Evolutionary conservation across 2,329 filamentous ascomycete species (phyloP).

Genomic region (Colletotrichum graminicola): DNA sequence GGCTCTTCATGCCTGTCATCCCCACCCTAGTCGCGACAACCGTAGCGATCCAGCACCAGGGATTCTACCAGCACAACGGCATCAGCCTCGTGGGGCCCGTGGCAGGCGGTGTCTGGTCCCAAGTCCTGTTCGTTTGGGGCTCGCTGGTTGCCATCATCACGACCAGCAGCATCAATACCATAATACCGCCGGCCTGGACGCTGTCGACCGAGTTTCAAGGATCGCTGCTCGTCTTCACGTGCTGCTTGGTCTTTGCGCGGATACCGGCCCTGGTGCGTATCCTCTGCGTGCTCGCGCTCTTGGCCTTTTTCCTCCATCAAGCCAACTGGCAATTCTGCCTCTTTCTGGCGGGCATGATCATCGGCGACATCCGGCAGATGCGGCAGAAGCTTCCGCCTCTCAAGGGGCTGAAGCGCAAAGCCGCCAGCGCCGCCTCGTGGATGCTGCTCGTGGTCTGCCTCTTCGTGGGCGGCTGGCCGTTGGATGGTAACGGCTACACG

Average conservation of each 20-base stretch:
- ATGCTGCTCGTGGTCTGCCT: neutral
- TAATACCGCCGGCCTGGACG: constrained; percentile 71
- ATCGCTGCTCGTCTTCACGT: constrained; percentile 68
- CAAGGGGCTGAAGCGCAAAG: neutral
- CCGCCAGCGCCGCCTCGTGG: neutral
- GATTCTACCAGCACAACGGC: neutral
- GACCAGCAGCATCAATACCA: constrained; percentile 62
- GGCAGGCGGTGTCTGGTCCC: constrained; percentile 50
- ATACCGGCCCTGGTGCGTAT: constrained; percentile 58
- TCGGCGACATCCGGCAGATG: constrained; percentile 26
- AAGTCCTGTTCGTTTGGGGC: constrained; percentile 64
- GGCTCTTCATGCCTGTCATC: constrained; percentile 40
- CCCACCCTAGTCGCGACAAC: constrained; percentile 20
- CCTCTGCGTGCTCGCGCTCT: constrained; percentile 54
- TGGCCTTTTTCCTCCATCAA: constrained; percentile 53
- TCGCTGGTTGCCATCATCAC: constrained; percentile 61
- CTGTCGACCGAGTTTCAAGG: constrained; percentile 71
- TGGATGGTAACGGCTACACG: constrained; percentile 1
- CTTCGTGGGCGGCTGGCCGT: constrained; percentile 32
- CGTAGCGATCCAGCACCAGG: neutral
- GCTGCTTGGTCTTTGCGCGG: constrained; percentile 62
- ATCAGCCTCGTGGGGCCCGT: neutral
- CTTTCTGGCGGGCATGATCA: constrained; percentile 34
- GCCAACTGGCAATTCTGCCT: constrained; percentile 20
- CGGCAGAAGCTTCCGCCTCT: constrained; percentile 1